Base-by-base conservation (phyloP, 345 rosid genomes). In the Limnanthes douglasii region DNA sequence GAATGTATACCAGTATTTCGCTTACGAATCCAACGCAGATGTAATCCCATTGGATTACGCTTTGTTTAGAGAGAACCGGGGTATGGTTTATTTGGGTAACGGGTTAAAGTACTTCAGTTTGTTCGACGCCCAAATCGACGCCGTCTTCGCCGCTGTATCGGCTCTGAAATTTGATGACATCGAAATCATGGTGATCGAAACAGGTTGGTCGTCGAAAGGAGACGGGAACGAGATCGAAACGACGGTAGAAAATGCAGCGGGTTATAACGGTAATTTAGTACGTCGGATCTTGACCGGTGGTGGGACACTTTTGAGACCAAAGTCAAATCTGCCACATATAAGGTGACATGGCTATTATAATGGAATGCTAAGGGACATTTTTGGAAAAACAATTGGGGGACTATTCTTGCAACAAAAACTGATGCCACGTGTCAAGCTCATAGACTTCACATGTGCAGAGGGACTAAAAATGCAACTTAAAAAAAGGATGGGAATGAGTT, bases 161-260 rank as follows among this genome's bases (percentile, higher is more conserved):
- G 82, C 85, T 1, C 31, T 90, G 18, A 80, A 84, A n/a, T 84
- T 56, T 16, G 79, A 84, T 2, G 96, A 90, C 9, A 51, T 90
- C 3, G 43, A 45, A 8, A 46, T 90, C 21, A 73, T 78, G 1
- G 81, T 90, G 1, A 80, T 92, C 11, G 98, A 90, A 46, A 90
- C 98, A 5, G 94, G 98, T 0, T 90, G 98, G 98, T 96, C 98
- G 0, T 80, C 96, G 0, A 75, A 84, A 21, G 98, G 98, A 3
- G 96, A 80, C 26, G 70, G 59, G 36, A 77, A 60, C 20, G 96
- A 90, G 57, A 28, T 63, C 5, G 98, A 96, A 2, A 94, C 96
- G 0, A 66, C 60, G 13, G 2, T 72, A 1, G 57, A 28, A 15
- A 79, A 90, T 44, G 98, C 98, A 0, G 88, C 79, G 1, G 70